phyloP scores from a whole-genome alignment of 495 filamentous ascomycete genomes.

The Acidiella bohemica region DNA sequence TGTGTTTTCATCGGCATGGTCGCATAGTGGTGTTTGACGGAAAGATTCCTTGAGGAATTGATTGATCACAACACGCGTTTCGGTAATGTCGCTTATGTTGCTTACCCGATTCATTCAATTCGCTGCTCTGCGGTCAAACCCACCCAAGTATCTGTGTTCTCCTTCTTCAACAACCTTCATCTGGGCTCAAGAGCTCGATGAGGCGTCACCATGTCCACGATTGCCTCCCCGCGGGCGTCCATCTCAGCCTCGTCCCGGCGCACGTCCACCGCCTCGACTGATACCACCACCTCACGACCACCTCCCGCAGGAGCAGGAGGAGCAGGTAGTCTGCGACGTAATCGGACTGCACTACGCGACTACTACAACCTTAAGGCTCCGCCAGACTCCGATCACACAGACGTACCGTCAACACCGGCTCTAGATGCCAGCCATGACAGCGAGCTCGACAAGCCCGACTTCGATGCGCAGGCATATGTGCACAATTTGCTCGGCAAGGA shows the following conservation, averaged over 20 bases:
- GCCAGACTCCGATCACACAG: conserved; percentile 29
- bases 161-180: not conserved
- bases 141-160: not conserved
- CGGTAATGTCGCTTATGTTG: too few relatives aligned
- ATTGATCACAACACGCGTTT: too few relatives aligned
- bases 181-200: too few relatives aligned
- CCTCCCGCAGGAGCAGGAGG: conserved; percentile 19
- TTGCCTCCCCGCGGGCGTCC: conserved; percentile 34
- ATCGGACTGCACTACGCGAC: conserved; percentile 75
- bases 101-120: too few relatives aligned
- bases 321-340: conserved; percentile 37
- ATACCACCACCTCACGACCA: conserved; percentile 34
- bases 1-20: too few relatives aligned
- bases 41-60: too few relatives aligned
- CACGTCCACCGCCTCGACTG: conserved; percentile 61
- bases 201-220: conserved; percentile 48
- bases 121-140: too few relatives aligned
- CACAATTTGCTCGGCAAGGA: conserved; percentile 48
- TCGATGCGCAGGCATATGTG: conserved; percentile 47
- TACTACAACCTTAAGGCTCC: conserved; percentile 93
- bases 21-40: too few relatives aligned
- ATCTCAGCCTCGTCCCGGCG: conserved; percentile 57
- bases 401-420: conserved; percentile 15
- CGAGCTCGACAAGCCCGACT: conserved; percentile 45
- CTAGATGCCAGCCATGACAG: conserved; percentile 29